Conservation (phyloP, 495 filamentous ascomycete species). For the Podospora australis region DNA sequence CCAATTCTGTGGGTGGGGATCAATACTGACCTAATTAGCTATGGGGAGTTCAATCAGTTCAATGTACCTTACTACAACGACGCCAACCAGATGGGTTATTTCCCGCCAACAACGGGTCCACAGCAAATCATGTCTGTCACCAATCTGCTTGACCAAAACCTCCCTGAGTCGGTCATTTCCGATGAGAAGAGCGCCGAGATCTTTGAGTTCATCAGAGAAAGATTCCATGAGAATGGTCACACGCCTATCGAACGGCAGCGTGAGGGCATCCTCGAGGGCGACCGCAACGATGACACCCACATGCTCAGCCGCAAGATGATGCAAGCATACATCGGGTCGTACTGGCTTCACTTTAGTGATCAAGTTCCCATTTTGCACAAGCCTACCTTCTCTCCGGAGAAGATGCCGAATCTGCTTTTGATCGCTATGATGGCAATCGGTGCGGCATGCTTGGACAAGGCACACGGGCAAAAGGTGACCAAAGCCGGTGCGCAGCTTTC, state of each 20-base stretch:
- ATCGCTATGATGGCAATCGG: constrained; percentile 93
- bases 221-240: constrained; percentile 76
- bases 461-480: constrained; percentile 65
- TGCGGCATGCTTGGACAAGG: constrained; percentile 78
- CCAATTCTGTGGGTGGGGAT: not conserved
- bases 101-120: constrained; percentile 45
- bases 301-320: constrained; percentile 88
- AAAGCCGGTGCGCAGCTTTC: constrained; percentile 70
- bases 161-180: constrained; percentile 72
- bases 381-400: constrained; percentile 85
- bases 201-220: constrained; percentile 73
- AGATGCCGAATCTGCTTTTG: constrained; percentile 76
- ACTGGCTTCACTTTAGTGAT: constrained; percentile 91
- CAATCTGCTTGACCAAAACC: constrained; percentile 76
- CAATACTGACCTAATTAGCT: constrained; percentile 33
- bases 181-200: constrained; percentile 82
- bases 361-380: constrained; percentile 93
- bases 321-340: constrained; percentile 88
- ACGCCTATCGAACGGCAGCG: constrained; percentile 68
- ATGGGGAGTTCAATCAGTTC: constrained; percentile 46
- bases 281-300: constrained; percentile 63
- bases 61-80: constrained; percentile 44
- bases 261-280: constrained; percentile 70
- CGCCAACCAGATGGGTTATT: constrained; percentile 43
- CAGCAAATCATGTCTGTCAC: constrained; percentile 86